A percentile compares a stretch with the other conserved stretches of the same genome.
Conservation (phyloP, 75 land plant species). For the Pseudotsuga menziesii region DNA sequence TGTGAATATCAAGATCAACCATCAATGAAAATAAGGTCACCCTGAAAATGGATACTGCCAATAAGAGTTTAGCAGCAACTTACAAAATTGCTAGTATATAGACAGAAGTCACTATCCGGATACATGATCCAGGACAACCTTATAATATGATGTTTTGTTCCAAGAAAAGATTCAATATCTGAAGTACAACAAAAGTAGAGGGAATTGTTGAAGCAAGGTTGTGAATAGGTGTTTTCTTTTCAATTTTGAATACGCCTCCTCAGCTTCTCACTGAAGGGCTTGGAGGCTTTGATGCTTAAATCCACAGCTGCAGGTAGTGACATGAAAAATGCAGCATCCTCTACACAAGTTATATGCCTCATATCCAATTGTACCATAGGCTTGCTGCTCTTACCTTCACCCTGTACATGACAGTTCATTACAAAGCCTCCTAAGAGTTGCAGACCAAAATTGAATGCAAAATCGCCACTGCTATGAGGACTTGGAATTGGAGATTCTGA, state of each 20-base stretch:
- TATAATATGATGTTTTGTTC: neutral
- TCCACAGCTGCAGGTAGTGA: constrained; percentile 70
- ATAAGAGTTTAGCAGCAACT: neutral
- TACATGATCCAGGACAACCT: neutral
- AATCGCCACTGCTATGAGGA: too few species aligned
- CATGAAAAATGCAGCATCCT: constrained; percentile 66
- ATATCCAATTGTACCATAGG: constrained; percentile 56
- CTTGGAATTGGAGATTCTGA: too few species aligned
- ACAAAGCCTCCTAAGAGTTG: constrained; percentile 23
- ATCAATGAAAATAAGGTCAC: neutral
- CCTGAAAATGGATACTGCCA: neutral
- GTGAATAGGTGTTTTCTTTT: neutral
- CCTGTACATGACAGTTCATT: constrained; percentile 33
- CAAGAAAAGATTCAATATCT: neutral
- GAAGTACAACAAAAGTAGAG: neutral
- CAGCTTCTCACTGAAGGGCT: constrained; percentile 67
- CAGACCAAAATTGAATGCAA: too few species aligned
- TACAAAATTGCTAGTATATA: neutral
- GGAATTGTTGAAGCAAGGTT: neutral
- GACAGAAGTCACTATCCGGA: neutral
- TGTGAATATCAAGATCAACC: neutral
- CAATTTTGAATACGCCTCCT: neutral
- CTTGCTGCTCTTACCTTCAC: constrained; percentile 43
- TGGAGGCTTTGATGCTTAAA: constrained; percentile 84
- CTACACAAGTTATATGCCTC: constrained; percentile 63